Evolutionary conservation across 148 eudicot genomes (phyloP).

Genomic region (Oxyria digyna): DNA sequence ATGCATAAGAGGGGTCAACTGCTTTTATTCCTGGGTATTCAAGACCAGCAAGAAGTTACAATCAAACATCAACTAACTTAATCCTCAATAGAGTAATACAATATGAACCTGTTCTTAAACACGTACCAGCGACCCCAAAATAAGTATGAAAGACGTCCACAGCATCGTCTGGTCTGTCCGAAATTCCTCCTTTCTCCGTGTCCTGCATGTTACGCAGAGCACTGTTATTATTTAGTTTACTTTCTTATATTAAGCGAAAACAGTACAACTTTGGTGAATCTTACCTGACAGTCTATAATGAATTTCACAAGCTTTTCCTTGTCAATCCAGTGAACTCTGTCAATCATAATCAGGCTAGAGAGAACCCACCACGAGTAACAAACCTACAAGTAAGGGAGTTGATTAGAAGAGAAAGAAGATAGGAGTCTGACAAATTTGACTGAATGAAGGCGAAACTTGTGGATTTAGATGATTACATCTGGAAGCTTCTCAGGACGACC

Average conservation of each 20-base stretch:
- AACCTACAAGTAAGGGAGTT: conserved; percentile 32
- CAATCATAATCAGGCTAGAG: conserved; percentile 86
- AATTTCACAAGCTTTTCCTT: conserved; percentile 62
- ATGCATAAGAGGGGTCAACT: conserved; percentile 84
- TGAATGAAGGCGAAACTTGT: neutral
- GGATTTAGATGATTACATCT: conserved; percentile 36
- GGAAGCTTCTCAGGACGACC: conserved; percentile 99
- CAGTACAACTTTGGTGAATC: neutral
- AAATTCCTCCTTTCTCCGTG: conserved; percentile 86
- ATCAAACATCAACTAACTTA: conserved; percentile 6
- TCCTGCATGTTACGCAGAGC: no score
- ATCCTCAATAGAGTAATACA: neutral
- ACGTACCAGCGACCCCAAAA: conserved; percentile 94
- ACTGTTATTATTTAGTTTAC: neutral
- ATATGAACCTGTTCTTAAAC: neutral
- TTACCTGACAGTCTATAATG: conserved; percentile 75
- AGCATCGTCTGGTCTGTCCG: conserved; percentile 92
- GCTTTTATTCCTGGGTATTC: conserved; percentile 72
- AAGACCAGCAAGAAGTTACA: conserved; percentile 88
- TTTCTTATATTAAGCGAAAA: neutral
- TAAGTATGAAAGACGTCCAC: conserved; percentile 92
- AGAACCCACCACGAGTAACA: conserved; percentile 99
- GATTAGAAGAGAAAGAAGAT: neutral
- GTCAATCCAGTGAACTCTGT: conserved; percentile 96
- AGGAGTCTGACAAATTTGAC: neutral